A percentile compares a stretch with the other conserved stretches of the same genome.
Conservation (phyloP, 73 alveolate genomes). For the Effrenium voratum region DNA sequence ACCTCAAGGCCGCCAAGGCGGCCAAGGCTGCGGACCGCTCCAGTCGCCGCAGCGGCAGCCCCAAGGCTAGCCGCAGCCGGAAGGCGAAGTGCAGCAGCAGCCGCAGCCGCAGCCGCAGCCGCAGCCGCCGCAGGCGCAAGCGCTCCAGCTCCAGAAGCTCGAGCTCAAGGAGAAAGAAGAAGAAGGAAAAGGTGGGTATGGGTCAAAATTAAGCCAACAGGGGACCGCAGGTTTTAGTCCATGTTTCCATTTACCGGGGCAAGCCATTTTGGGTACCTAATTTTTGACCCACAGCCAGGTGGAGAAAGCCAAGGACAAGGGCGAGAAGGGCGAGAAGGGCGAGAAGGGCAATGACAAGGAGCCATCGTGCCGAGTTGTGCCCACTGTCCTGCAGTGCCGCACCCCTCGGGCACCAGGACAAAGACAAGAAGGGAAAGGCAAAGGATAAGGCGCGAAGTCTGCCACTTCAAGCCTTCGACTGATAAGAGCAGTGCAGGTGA, state of each 20-base stretch:
- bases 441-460: conserved; percentile 6
- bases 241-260: not conserved
- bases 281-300: not conserved
- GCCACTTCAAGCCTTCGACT: not conserved
- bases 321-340: not conserved
- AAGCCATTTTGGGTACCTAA: not conserved
- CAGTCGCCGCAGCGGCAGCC: no score
- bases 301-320: conserved; percentile 2
- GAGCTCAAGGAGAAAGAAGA: conserved; percentile 26
- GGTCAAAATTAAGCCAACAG: not conserved
- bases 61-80: not conserved
- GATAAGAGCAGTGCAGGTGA: not conserved
- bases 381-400: not conserved
- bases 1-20: no score
- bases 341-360: conserved; percentile 26
- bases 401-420: not conserved
- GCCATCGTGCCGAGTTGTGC: not conserved
- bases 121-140: conserved; percentile 52
- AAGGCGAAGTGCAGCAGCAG: conserved; percentile 18
- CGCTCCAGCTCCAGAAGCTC: conserved; percentile 30
- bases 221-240: no score
- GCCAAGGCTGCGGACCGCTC: no score
- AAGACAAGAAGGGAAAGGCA: conserved; percentile 14
- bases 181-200: not conserved
- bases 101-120: conserved; percentile 74